Percentiles rank a stretch among this genome's conserved stretches.
Evolutionary conservation across 1,284 basidiomycete genomes (phyloP).

Genomic region (Polyporus tsugae): DNA sequence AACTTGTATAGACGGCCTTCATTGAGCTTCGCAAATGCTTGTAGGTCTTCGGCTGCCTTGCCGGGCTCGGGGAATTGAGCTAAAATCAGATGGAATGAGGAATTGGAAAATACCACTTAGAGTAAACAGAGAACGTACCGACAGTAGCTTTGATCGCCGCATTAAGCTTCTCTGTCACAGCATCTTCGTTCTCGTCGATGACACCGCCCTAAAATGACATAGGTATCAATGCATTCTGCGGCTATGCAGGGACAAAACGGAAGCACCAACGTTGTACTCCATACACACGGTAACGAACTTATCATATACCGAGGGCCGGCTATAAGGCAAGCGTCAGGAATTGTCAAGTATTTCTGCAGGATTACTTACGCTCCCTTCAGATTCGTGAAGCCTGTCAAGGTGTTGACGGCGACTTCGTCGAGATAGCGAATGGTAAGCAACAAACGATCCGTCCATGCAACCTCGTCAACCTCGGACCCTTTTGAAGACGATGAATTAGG

Average conservation of each 20-base stretch:
- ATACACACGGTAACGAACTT: conserved; percentile 77
- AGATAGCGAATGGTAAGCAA: conserved; percentile 79
- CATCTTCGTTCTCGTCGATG: conserved; percentile 81
- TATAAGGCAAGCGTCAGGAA: conserved; percentile 37
- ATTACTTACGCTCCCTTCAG: conserved; percentile 63
- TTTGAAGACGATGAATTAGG: conserved; percentile 57
- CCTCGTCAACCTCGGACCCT: conserved; percentile 74
- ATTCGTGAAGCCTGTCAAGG: conserved; percentile 69
- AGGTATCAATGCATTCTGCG: neutral
- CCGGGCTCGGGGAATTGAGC: conserved; percentile 73
- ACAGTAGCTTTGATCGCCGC: conserved; percentile 66
- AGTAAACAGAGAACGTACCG: conserved; percentile 45
- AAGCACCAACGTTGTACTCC: conserved; percentile 76
- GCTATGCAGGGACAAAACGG: neutral
- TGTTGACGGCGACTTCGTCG: conserved; percentile 65
- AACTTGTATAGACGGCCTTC: conserved; percentile 89
- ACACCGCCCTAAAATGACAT: conserved; percentile 73
- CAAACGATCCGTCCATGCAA: conserved; percentile 86
- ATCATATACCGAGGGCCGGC: conserved; percentile 70
- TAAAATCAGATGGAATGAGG: conserved; percentile 34
- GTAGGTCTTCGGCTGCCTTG: conserved; percentile 82
- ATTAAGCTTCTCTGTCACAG: conserved; percentile 63
- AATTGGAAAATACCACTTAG: neutral
- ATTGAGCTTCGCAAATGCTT: conserved; percentile 87
- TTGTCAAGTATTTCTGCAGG: neutral